Base-by-base conservation (phyloP, 2,329 filamentous ascomycete species). In the Aspergillus melleus region DNA sequence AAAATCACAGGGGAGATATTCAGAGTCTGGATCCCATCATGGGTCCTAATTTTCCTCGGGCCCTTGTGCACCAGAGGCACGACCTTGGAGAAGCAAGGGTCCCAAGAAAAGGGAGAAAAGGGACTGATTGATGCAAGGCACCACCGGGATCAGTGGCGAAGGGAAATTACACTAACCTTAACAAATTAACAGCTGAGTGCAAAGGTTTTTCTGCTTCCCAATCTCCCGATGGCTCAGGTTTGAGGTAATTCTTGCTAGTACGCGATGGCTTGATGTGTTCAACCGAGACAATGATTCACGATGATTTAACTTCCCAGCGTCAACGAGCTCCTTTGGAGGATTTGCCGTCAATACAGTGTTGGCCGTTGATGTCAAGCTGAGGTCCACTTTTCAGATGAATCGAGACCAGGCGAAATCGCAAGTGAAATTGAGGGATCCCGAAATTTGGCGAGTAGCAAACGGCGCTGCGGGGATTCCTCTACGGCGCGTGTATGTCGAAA, bases 51-150 rank as follows among this genome's bases (percentile, higher is more conserved):
- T 66, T 66, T 68, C 68, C 64, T 70, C 64, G 64, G 62, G 62
- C 57, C 58, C 61, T 62, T 66, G 63, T 62, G 63, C 61, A 63
- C 61, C 61, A 62, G 62, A 63, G 59, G 66, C 65, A 73, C 68
- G 67, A 72, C 64, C 60, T 70, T 52, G 60, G 54, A 51, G 50
- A 69, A 69, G 72, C 72, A 74, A 74, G 72, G 72, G 71, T 70
- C 46, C 42, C 52, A 59, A 67, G 65, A 55, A 60, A 67, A 64
- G 64, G 60, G 61, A 57, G 60, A 61, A 61, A 70, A 72, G 55
- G 68, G 67, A 64, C 65, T 63, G 61, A 47, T 30, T 29, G 63
- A 74, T 74, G 72, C 73, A 75, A 75, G 73, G 73, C 72, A 74
- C 70, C 60, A 63, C 46, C 22, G 49, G 58, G 63, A 58, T 49